Evolutionary conservation across 2,329 filamentous ascomycete genomes (phyloP), one percentile per base, ranked within the genome.

Genomic region (Knoxdaviesia proteae): DNA sequence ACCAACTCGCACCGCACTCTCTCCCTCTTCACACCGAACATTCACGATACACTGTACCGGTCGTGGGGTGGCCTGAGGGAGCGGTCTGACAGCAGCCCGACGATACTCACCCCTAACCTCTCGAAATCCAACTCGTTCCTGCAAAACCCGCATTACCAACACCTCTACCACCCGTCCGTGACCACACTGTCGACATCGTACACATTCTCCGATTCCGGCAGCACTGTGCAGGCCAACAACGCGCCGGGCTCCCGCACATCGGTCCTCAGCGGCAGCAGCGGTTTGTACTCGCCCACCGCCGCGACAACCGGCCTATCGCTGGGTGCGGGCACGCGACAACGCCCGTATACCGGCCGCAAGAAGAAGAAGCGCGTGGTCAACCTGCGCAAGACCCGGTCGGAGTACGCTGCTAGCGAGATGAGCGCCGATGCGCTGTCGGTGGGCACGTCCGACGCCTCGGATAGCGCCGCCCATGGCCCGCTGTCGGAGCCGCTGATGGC

Each of bases 11-110:
- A 96, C 52, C 77, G 83, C 40, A 96, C 90, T 0, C 62, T 96
- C 34, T 93, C 87, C 5, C 65, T 96, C 0, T 93, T 93, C 55
- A 94, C 88, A 1, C 86, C 88, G 0, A 76, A 80, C n/a, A 88
- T 96, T 45, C 68, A 75, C 42, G 84, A 96, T 57, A 83, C 84
- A 4, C 80, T 96, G 31, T 94, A 93, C 58, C 74, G 90, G 46
- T 90, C 88, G 33, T 94, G 87, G 84, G 83, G 88, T 10, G 81
- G 81, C 36, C 74, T 79, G 34, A 69, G 73, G 41, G 86, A 94
- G 47, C 68, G 76, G 45, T 67, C 67, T 38, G 82, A 90, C 45
- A 54, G 64, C 44, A 50, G 53, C 49, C 47, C 44, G 41, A 68
- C 58, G 10, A 38, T 40, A 8, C 34, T 44, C 10, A 64, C 68